Base-by-base conservation (phyloP, 495 filamentous ascomycete species). In the Tuber calosporum region DNA sequence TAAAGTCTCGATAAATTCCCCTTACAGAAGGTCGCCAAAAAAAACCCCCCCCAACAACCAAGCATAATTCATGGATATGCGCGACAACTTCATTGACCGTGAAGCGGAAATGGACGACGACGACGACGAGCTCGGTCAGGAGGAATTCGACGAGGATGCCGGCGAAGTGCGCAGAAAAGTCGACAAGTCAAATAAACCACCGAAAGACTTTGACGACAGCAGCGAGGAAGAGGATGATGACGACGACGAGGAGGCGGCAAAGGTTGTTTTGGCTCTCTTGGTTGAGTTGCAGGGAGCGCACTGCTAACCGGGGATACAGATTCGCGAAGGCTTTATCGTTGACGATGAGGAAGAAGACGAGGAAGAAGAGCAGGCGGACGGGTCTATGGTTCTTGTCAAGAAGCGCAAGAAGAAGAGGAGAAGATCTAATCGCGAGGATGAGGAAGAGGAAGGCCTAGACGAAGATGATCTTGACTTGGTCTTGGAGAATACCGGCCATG, bases 401-500 rank as follows among this genome's bases (percentile, higher is more conserved):
- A 78, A 75, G 38, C 75, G 76, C 66, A 86, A 84, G 78, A 88
- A 87, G 77, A 94, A 93, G 84, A 88, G 92, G 70, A 86, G 88
- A 77, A 84, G 91, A 53, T 86, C 88, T 68, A 88, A 90, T 76
- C 88, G 90, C 68, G 91, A 92, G 74, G 91, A 92, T 30, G 80
- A 81, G 70, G 94, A 96, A 76, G 94, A 97, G 81, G 94, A 93
- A 69, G 88, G 87, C 66, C 86, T 99, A 22, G 96, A 98, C 77
- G 94, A 97, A 72, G 95, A 99, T 83, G 95, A 99, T 87, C 83
- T 99, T 69, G 96, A 98, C 83, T 86, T 99, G 43, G 96, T 99
- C 48, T 71, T 76, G 77, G 80, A 82, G 66, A 82, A 82, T 69
- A 81, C 74, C 37, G 80, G 80, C 40, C 70, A 81, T 53, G 75